Evolutionary conservation across 2,329 filamentous ascomycete genomes (phyloP).

Genomic region (Aspergillus neotritici): DNA sequence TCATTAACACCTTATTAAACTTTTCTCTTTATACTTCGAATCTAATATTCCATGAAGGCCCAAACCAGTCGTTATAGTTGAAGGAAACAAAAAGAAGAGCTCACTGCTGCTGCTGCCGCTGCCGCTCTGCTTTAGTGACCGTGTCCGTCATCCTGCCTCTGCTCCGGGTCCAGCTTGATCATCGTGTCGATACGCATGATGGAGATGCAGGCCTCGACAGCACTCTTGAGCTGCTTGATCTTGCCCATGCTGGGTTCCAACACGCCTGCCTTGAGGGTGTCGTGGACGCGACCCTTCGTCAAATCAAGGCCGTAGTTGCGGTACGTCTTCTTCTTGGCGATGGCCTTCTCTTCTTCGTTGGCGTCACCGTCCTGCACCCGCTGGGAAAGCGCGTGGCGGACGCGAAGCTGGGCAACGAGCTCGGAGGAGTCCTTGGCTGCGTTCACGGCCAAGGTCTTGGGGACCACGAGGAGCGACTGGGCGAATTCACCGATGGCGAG

Average conservation of each 20-base stretch:
- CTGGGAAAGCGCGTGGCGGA: conserved; percentile 88
- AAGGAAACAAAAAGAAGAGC: too few relatives aligned
- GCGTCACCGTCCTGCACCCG: conserved; percentile 76
- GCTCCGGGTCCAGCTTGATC: conserved; percentile 94
- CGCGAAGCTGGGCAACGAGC: conserved; percentile 90
- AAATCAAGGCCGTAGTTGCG: conserved; percentile 97
- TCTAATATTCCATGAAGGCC: neutral
- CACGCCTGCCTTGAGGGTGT: conserved; percentile 90
- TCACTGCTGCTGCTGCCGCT: neutral
- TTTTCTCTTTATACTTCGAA: neutral
- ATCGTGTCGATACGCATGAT: conserved; percentile 99
- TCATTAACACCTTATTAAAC: neutral
- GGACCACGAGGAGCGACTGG: conserved; percentile 85
- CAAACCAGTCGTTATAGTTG: too few relatives aligned
- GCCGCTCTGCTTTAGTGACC: conserved; percentile 56
- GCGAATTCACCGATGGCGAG: conserved; percentile 97
- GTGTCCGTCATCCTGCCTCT: conserved; percentile 75
- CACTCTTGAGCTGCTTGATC: conserved; percentile 95
- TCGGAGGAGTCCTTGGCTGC: conserved; percentile 95
- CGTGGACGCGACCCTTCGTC: conserved; percentile 79
- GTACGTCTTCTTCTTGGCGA: conserved; percentile 93
- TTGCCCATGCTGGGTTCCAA: conserved; percentile 98
- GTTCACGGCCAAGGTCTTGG: conserved; percentile 94
- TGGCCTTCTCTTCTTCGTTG: conserved; percentile 75
- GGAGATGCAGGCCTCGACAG: conserved; percentile 95